These are phyloP conservation scores for Russula olivacea DNA, from an alignment of 768 basidiomycete species.

Conservation along the genomic window DNA sequence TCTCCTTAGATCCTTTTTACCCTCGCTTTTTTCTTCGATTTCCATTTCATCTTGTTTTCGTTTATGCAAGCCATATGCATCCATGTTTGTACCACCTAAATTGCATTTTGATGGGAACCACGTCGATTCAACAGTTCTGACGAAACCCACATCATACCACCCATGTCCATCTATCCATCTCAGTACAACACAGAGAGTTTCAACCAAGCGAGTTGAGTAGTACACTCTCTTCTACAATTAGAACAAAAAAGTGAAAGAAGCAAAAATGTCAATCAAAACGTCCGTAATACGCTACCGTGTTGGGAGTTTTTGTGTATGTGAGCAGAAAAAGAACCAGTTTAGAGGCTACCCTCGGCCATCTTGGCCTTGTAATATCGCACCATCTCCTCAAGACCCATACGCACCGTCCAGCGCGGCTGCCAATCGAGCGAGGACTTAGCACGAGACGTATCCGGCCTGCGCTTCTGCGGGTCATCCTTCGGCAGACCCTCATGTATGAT, in stretches of 20 bases:
- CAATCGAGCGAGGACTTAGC: slow-evolving; percentile 81
- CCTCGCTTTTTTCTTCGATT: not conserved
- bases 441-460: slow-evolving; percentile 87
- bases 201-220: not conserved
- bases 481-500: slow-evolving; percentile 80
- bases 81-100: slow-evolving; percentile 1
- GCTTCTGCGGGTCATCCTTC: slow-evolving; percentile 89
- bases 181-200: not conserved
- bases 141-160: not conserved
- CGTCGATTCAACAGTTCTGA: too few relatives aligned
- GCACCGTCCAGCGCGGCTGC: slow-evolving; percentile 91
- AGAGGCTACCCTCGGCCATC: slow-evolving; percentile 79
- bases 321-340: too few relatives aligned
- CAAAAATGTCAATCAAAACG: not conserved
- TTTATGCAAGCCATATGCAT: not conserved
- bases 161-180: not conserved
- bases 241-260: not conserved
- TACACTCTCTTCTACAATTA: not conserved
- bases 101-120: not conserved
- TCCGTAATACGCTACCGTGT: not conserved
- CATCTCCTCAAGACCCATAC: slow-evolving; percentile 94
- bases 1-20: not conserved
- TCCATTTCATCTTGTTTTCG: too few relatives aligned
- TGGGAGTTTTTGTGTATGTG: not conserved
- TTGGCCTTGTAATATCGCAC: slow-evolving; percentile 88